Evolutionary conservation across 1,284 basidiomycete genomes (phyloP).

Genomic region (Laetiporus sulphureus): DNA sequence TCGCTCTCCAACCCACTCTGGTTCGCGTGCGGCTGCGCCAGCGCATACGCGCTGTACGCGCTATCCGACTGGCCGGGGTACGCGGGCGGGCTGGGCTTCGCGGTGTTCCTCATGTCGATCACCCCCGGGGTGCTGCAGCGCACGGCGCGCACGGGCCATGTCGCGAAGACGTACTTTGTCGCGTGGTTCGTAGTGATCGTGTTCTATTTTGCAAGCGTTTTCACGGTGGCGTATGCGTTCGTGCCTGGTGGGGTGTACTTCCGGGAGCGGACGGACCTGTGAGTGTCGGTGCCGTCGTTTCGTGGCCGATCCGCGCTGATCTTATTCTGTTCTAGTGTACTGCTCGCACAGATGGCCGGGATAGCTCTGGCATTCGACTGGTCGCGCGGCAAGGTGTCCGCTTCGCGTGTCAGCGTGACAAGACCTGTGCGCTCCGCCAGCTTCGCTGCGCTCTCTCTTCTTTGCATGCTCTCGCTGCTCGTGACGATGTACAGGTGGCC

Average conservation of each 20-base stretch:
- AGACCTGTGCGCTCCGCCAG: slow-evolving; percentile 31
- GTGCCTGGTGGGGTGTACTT: slow-evolving; percentile 80
- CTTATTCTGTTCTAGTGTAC: slow-evolving; percentile 48
- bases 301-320: too few species aligned
- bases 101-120: slow-evolving; percentile 63
- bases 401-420: slow-evolving; percentile 35
- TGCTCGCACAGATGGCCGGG: slow-evolving; percentile 41
- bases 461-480: slow-evolving; percentile 45
- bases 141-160: slow-evolving; percentile 32
- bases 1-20: slow-evolving; percentile 37
- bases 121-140: slow-evolving; percentile 49
- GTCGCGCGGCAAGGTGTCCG: slow-evolving; percentile 27
- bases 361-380: slow-evolving; percentile 43
- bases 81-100: slow-evolving; percentile 60
- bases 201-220: slow-evolving; percentile 62
- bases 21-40: slow-evolving; percentile 44
- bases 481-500: slow-evolving; percentile 50
- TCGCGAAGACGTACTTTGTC: slow-evolving; percentile 44
- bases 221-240: slow-evolving; percentile 90
- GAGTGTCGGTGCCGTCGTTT: too few species aligned
- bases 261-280: slow-evolving; percentile 77
- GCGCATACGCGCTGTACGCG: slow-evolving; percentile 52
- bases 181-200: slow-evolving; percentile 62
- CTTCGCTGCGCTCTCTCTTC: slow-evolving; percentile 30
- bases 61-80: slow-evolving; percentile 75